phyloP scores from a whole-genome alignment of 495 filamentous ascomycete genomes.

The Monascus purpureus region DNA sequence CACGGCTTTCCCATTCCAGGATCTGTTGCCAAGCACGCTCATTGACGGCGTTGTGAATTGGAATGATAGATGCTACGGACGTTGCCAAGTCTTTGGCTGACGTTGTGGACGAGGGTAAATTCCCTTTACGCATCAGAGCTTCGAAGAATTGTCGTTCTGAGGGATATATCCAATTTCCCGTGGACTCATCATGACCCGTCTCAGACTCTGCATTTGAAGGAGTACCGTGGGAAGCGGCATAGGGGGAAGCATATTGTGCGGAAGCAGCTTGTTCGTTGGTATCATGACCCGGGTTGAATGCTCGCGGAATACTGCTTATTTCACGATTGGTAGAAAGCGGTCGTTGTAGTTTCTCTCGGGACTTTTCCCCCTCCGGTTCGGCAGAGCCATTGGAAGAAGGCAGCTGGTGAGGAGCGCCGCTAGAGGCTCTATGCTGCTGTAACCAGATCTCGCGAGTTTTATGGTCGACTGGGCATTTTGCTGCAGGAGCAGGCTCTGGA shows the following conservation, averaged over 20 bases:
- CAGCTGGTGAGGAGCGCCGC: constrained; percentile 16
- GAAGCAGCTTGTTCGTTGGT: constrained; percentile 17
- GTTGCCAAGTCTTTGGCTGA: constrained; percentile 33
- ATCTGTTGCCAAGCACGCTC: constrained; percentile 80
- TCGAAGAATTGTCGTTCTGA: constrained; percentile 94
- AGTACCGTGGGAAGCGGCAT: constrained; percentile 27
- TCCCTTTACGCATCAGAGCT: constrained; percentile 75
- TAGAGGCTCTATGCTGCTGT: constrained; percentile 26
- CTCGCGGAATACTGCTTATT: constrained; percentile 71
- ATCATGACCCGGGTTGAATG: constrained; percentile 23
- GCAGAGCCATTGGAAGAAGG: constrained; percentile 15
- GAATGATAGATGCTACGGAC: constrained; percentile 82
- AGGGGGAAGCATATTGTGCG: constrained; percentile 11
- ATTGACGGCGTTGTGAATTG: constrained; percentile 96
- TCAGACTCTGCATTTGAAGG: constrained; percentile 61
- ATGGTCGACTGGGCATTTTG: constrained; percentile 73
- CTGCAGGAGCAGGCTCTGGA: constrained; percentile 12
- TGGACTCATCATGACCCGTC: constrained; percentile 45
- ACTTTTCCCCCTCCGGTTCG: constrained; percentile 12
- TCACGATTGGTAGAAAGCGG: constrained; percentile 47
- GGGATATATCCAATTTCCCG: constrained; percentile 92
- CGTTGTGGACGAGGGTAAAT: constrained; percentile 23
- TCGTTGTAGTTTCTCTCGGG: constrained; percentile 28
- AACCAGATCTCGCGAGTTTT: constrained; percentile 78
- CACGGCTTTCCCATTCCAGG: constrained; percentile 65